These are phyloP conservation scores for Trichophyton equinum DNA, from an alignment of 2,329 filamentous ascomycete genomes.

Conservation along the genomic window DNA sequence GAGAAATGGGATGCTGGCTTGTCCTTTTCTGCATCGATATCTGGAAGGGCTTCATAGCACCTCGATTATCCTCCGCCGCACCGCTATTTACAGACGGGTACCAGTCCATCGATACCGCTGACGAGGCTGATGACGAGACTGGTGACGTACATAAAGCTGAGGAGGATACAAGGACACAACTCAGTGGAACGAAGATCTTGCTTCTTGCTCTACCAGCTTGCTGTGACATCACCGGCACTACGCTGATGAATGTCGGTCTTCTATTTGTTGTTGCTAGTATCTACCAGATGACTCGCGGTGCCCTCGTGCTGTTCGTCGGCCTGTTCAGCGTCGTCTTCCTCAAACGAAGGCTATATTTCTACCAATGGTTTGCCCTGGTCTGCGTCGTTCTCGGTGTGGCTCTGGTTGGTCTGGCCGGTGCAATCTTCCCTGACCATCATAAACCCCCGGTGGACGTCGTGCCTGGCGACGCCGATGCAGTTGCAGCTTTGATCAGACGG, in stretches of 20 bases:
- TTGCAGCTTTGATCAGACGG: conserved; percentile 23
- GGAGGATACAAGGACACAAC: conserved; percentile 44
- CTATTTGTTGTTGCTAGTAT: conserved; percentile 91
- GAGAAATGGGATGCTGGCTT: conserved; percentile 92
- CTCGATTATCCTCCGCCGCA: conserved; percentile 28
- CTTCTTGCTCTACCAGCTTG: conserved; percentile 75
- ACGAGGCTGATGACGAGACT: conserved; percentile 34
- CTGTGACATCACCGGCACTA: conserved; percentile 90
- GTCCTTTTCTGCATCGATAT: conserved; percentile 61
- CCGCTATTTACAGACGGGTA: conserved; percentile 46
- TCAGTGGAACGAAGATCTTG: conserved; percentile 58
- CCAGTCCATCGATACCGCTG: conserved; percentile 44
- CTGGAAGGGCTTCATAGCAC: conserved; percentile 45
- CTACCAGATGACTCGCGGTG: conserved; percentile 96
- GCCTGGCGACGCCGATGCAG: conserved; percentile 18
- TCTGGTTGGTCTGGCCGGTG: conserved; percentile 78
- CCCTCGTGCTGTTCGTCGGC: conserved; percentile 88
- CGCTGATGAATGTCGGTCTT: conserved; percentile 91
- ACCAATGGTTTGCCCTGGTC: conserved; percentile 82
- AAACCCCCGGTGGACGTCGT: conserved; percentile 23
- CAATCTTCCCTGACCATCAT: conserved; percentile 56
- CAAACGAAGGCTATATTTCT: conserved; percentile 62
- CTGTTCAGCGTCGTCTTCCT: conserved; percentile 90
- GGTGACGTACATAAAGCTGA: conserved; percentile 41
- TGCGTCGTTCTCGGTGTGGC: conserved; percentile 82